Evolutionary conservation across 148 eudicot genomes (phyloP), one percentile per base, ranked within the genome.

Genomic region (Mesembryanthemum crystallinum): DNA sequence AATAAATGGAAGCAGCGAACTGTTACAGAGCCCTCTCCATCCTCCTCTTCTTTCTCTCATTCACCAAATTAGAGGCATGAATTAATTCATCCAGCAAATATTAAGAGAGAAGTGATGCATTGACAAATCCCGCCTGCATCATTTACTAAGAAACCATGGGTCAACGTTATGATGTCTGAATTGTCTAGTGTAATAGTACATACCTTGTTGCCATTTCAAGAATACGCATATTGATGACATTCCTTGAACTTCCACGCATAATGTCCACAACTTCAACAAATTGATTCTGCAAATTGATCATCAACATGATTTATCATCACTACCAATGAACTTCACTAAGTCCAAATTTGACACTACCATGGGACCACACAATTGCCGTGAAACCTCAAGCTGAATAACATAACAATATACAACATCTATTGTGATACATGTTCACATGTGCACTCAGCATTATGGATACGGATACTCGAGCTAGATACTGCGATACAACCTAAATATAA

Each of bases 241-340:
- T 82, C 78, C 86, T 86, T 72, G 93, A 69, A 80, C 83, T 86
- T 76, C 96, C 96, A 74, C 82, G 90, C 91, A 88, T 82, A 79
- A 81, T 67, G 73, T 84, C 87, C 52, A 91, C 77, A 76, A 91
- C 82, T 60, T 91, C 89, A 77, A 83, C 49, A 74, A 91, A 87
- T 81, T 79, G 80, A 49, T 77, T 82, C 96, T 91, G 85, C 80
- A 77, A 58, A 7, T 45, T 21, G 42, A 73, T 20, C 69, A 70
- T 61, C 28, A 29, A 49, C 61, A 30, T 29, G 30, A 25, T 66
- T 43, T 24, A 42, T 58, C 47, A 45, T 32, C 15, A 17, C 17
- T 20, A 24, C 6, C 23, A 32, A 12, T 23, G 18, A 25, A 73
- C 76, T 73, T 60, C 76, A 73, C 47, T 62, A 42, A 24, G 29